A percentile compares a stretch with the other conserved stretches of the same genome.
phyloP scores from a whole-genome alignment of 78 protist genomes.

The Tieghemostelium lacteum region DNA sequence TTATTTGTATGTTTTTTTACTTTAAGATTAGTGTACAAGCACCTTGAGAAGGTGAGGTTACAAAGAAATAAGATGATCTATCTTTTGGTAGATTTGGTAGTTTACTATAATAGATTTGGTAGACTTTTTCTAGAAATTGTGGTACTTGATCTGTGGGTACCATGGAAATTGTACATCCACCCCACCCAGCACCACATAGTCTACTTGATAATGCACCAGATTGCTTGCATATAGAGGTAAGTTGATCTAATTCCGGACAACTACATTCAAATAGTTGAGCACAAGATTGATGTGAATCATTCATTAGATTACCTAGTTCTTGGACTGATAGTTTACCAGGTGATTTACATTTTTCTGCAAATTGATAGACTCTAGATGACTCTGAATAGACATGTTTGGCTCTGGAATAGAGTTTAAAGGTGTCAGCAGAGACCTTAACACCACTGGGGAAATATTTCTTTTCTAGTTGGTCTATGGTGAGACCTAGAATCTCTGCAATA shows the following conservation, averaged over 20 bases:
- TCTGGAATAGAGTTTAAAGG: conserved; percentile 45
- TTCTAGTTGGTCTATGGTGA: conserved; percentile 21
- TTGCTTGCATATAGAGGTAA: conserved; percentile 33
- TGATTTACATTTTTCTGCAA: conserved; percentile 7
- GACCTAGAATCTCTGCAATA: conserved; percentile 18
- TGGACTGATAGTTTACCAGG: background rate
- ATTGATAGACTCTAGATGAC: conserved; percentile 59
- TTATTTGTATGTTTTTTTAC: no score
- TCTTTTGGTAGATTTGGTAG: background rate
- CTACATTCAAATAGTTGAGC: conserved; percentile 50
- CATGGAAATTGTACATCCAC: conserved; percentile 56
- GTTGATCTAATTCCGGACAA: conserved; percentile 70
- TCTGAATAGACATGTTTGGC: conserved; percentile 75
- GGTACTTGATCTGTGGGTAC: conserved; percentile 12
- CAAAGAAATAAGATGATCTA: conserved; percentile 5
- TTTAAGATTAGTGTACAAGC: conserved; percentile 20
- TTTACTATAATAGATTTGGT: conserved; percentile 8
- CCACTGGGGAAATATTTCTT: conserved; percentile 53
- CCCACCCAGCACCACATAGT: conserved; percentile 84
- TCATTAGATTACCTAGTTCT: conserved; percentile 58
- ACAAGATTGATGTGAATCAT: conserved; percentile 52
- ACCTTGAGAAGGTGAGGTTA: conserved; percentile 45
- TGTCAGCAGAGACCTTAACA: conserved; percentile 22
- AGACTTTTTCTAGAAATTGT: background rate
- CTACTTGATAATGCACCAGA: conserved; percentile 67